Evolutionary conservation across 371 early-diverging fungal species (phyloP).

Genomic region (Nematocida parisii): DNA sequence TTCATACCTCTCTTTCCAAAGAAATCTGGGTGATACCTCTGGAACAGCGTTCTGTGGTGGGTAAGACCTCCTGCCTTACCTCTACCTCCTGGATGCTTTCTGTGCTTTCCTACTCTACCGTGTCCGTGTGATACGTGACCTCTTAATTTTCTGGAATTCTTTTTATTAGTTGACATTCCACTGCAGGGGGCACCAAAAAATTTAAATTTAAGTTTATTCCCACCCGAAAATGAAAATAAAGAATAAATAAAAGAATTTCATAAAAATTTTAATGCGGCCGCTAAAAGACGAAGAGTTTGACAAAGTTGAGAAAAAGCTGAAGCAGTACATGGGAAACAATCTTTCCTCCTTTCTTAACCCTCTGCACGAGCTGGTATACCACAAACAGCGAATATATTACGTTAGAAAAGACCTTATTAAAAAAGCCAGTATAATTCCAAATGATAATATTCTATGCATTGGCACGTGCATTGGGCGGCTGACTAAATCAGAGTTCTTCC

Average conservation of each 20-base stretch:
- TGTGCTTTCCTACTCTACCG: conserved; percentile 83
- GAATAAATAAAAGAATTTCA: neutral
- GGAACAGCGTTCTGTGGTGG: conserved; percentile 98
- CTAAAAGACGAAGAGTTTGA: conserved; percentile 65
- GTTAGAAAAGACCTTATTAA: conserved; percentile 57
- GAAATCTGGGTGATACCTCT: conserved; percentile 99
- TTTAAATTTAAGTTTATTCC: conserved; percentile 30
- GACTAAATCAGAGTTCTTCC: conserved; percentile 90
- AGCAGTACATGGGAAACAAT: conserved; percentile 66
- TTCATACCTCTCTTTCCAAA: conserved; percentile 99
- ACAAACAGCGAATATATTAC: conserved; percentile 63
- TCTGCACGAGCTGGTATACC: conserved; percentile 57
- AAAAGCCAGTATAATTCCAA: conserved; percentile 57
- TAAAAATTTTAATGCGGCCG: conserved; percentile 63
- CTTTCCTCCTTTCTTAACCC: conserved; percentile 57
- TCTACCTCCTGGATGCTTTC: conserved; percentile 99
- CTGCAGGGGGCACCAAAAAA: conserved; percentile 17
- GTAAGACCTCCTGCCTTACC: conserved; percentile 98
- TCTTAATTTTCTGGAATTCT: conserved; percentile 68
- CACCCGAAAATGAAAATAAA: no score
- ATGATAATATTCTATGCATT: conserved; percentile 78
- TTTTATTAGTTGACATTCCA: conserved; percentile 55
- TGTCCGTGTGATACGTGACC: conserved; percentile 71
- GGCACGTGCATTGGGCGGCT: conserved; percentile 97
- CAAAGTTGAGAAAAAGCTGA: conserved; percentile 66